phyloP scores from a whole-genome alignment of 2,329 filamentous ascomycete species.

The Colletotrichum aenigma region DNA sequence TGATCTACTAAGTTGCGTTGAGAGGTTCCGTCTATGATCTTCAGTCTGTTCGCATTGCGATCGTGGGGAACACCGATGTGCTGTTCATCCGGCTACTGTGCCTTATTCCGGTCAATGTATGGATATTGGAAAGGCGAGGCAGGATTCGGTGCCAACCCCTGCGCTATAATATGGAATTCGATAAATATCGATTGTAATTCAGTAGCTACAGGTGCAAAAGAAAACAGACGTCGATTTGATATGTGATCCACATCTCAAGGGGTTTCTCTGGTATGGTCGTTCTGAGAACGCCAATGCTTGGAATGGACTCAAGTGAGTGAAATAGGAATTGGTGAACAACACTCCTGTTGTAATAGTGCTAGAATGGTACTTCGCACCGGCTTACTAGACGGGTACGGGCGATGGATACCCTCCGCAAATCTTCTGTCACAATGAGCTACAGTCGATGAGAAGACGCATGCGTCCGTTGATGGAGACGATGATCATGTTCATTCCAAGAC shows the following conservation, averaged over 20 bases:
- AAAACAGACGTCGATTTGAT: not conserved
- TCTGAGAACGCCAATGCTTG: not conserved
- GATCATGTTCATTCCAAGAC: not conserved
- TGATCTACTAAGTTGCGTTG: not conserved
- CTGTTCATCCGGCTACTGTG: not conserved
- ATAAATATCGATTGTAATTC: not conserved
- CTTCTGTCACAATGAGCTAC: not conserved
- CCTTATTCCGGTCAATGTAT: not conserved
- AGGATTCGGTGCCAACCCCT: not conserved
- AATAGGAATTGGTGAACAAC: not conserved
- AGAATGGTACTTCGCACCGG: not conserved
- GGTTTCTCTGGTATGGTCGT: not conserved
- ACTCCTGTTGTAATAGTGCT: not conserved
- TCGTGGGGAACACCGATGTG: not conserved
- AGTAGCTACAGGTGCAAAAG: not conserved
- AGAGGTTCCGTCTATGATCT: not conserved
- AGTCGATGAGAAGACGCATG: not conserved
- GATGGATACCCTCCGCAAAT: not conserved
- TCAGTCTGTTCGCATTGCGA: not conserved
- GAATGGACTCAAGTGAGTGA: not conserved
- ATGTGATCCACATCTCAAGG: not conserved
- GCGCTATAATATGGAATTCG: not conserved
- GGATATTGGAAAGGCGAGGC: not conserved
- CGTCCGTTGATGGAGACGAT: not conserved
- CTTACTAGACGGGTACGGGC: not conserved